Conservation (phyloP, 2,329 filamentous ascomycete species). For the Podosphaera fusca region DNA sequence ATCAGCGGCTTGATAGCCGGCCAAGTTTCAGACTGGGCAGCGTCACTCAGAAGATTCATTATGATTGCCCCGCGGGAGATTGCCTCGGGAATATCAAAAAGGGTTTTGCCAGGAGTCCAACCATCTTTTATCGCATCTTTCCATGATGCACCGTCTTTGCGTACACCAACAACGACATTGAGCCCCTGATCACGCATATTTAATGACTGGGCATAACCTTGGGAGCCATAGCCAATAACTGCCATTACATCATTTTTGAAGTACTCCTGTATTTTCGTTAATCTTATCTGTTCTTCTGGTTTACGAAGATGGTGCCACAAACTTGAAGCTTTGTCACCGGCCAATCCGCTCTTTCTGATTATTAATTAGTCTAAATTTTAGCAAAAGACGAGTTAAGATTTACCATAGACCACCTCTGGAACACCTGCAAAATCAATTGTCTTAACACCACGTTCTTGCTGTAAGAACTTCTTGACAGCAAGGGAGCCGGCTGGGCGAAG, state of each 20-base stretch:
- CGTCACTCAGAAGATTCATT: slow-evolving; percentile 98
- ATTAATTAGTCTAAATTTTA: slow-evolving; percentile 9
- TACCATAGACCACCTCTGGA: slow-evolving; percentile 89
- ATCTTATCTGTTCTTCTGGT: slow-evolving; percentile 5
- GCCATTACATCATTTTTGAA: slow-evolving; percentile 99
- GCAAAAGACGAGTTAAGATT: slow-evolving; percentile 13
- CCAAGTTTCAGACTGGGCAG: slow-evolving; percentile 97
- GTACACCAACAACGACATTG: slow-evolving; percentile 96
- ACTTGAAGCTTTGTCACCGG: slow-evolving; percentile 93
- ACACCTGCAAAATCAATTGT: slow-evolving; percentile 90
- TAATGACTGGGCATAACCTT: slow-evolving; percentile 96
- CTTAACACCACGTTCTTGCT: slow-evolving; percentile 63
- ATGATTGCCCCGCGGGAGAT: slow-evolving; percentile 81
- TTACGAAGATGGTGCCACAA: slow-evolving; percentile 21
- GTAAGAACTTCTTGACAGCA: slow-evolving; percentile 5
- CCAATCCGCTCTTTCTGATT: slow-evolving; percentile 86
- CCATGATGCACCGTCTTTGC: slow-evolving; percentile 96
- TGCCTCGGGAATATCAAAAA: slow-evolving; percentile 95
- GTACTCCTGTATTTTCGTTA: slow-evolving; percentile 45
- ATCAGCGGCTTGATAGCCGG: slow-evolving; percentile 93
- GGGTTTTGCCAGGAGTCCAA: slow-evolving; percentile 95
- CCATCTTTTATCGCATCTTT: slow-evolving; percentile 92
- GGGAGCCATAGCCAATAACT: slow-evolving; percentile 93
- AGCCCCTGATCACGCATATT: slow-evolving; percentile 99
- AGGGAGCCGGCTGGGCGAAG: slow-evolving; percentile 23